Evolutionary conservation across 129 eudicot species (phyloP), one percentile per base, ranked within the genome.

Genomic region (Rutidosis leptorrhynchoides): DNA sequence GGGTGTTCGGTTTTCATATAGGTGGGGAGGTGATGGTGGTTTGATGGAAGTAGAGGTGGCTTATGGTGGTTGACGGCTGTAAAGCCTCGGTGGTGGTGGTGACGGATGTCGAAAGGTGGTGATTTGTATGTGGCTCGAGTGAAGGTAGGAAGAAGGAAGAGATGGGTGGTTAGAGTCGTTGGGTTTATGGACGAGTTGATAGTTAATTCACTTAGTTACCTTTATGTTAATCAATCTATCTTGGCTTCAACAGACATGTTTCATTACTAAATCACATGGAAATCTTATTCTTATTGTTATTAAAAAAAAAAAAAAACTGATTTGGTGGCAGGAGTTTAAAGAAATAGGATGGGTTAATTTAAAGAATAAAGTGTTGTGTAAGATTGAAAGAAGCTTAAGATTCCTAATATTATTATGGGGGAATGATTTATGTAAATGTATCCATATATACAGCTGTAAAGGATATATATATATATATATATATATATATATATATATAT

Each of bases 241-340:
- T 52, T 88, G 94, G 97, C 97, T 42, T 74, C 87, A 35, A 82
- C 90, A 30, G 96, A 82, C 35, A 73, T 78, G 82, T 56, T 87
- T 37, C 74, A 65, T 65, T 84, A 78, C 77, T 90, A 76, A 83
- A 53, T 58, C 30, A 14, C 27, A 67, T 24, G 68, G 51, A 17
- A 26, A 55, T 73, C 49, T 64, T 42, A n/a, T n/a, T n/a, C n/a
- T 64, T 42, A 22, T 72, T 2, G 65, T 23, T 49, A 17, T 67
- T 16, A n/a, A n/a, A n/a, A 46, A 26, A 20, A 35, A 70, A 71
- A 56, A 12, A 15, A 10, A 6, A 33, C 25, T 55, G 58, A 40
- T 54, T 53, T 49, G 73, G 17, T 46, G 73, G 62, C 63, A 3
- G 64, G 77, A 52, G 6, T 12, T 35, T 35, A 32, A 32, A 32